Base-by-base conservation (phyloP, 441 rosid genomes). In the Daphne laureola region DNA sequence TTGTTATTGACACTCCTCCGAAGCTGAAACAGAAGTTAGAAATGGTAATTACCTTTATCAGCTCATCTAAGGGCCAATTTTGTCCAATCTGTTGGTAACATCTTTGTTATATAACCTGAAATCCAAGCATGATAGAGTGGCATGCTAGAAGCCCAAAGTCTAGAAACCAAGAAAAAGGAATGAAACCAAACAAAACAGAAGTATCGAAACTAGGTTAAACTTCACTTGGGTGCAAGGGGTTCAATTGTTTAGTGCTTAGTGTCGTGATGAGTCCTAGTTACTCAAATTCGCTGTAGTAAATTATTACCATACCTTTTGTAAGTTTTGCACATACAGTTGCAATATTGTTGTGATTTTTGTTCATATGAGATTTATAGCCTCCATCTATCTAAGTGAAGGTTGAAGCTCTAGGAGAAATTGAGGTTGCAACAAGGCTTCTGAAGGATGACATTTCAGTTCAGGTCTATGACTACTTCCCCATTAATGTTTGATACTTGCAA, bases 361-460 rank as follows among this genome's bases (percentile, higher is more conserved):
- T 49, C 56, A 17, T 17, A 61, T 58, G 59, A 62, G 31, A 27
- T 35, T 58, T 38, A 59, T 76, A 17, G 66, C 54, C 57, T 76
- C 42, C 59, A 64, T 65, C 12, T 52, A 15, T 68, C 17, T 68
- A 18, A 48, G 70, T 67, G 66, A 67, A 88, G 95, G 93, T 91
- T 70, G 95, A 88, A 76, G 91, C 93, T 16, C 77, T 84, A 42
- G 93, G 82, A 45, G 91, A 91, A 74, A 88, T 91, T 54, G 90
- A 86, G 70, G 72, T 88, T 53, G 98, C 98, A 14, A 76, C 90
- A 6, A 88, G 81, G 78, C 72, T 91, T 72, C 72, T 91, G 74
- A 71, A 68, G 53, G 78, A 74, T 58, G 81, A 79, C 57, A 51
- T 53, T 12, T 59, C 69, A 42, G 54, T 69, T 63, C 74, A 76